A percentile compares a stretch with the other conserved stretches of the same genome.
These are phyloP conservation scores for Hamigera avellanea DNA, from an alignment of 495 filamentous ascomycete genomes.

Conservation along the genomic window DNA sequence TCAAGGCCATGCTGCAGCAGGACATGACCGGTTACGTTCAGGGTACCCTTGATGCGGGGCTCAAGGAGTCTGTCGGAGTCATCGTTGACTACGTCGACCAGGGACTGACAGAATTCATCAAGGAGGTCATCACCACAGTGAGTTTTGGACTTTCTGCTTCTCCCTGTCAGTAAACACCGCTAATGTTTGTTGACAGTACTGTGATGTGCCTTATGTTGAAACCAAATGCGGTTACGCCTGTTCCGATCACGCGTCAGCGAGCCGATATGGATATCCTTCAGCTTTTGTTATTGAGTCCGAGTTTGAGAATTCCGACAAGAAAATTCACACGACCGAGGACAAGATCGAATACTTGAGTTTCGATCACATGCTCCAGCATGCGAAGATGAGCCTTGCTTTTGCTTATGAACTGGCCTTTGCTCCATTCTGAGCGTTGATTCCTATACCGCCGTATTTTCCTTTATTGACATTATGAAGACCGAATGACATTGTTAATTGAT, in stretches of 20 bases:
- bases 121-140: constrained; percentile 69
- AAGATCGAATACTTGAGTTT: constrained; percentile 80
- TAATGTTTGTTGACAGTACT: constrained; percentile 46
- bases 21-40: constrained; percentile 95
- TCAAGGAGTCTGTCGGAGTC: constrained; percentile 78
- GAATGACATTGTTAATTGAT: too few species aligned
- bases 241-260: constrained; percentile 93
- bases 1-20: constrained; percentile 98
- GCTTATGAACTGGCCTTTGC: constrained; percentile 70
- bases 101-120: constrained; percentile 81
- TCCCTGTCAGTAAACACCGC: neutral
- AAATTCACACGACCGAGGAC: constrained; percentile 88
- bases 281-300: constrained; percentile 93
- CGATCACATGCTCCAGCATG: constrained; percentile 97
- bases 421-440: constrained; percentile 26
- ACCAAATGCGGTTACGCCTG: constrained; percentile 97
- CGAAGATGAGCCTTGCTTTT: constrained; percentile 78
- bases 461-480: neutral
- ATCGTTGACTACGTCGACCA: constrained; percentile 88
- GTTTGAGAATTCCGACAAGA: constrained; percentile 73
- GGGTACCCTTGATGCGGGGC: constrained; percentile 70
- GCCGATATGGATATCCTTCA: constrained; percentile 87
- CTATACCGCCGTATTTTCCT: neutral
- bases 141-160: constrained; percentile 4
- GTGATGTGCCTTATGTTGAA: constrained; percentile 76